Conservation (phyloP, 179 eudicot species). For the Beta macrorhiza region DNA sequence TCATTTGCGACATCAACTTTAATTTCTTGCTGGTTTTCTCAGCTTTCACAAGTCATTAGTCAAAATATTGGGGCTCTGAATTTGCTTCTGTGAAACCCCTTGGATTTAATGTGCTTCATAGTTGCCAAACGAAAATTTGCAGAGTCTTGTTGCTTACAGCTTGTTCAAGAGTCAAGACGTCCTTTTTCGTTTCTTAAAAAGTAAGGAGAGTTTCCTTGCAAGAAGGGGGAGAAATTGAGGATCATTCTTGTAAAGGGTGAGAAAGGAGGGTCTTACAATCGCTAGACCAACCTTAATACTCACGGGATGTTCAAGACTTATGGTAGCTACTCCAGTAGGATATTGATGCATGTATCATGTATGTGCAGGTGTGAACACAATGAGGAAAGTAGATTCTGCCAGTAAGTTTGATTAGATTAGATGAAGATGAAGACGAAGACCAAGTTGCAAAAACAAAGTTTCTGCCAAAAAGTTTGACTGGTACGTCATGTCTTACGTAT, state of each 20-base stretch:
- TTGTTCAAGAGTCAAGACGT: too few relatives aligned
- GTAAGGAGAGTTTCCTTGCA: too few relatives aligned
- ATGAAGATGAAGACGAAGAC: neutral
- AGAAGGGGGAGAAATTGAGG: too few relatives aligned
- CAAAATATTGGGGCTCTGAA: neutral
- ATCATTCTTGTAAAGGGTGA: too few relatives aligned
- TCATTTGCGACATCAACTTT: neutral
- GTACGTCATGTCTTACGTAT: conserved; percentile 27
- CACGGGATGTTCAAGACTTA: neutral
- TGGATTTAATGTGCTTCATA: too few relatives aligned
- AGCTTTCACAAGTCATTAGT: neutral
- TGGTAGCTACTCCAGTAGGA: neutral
- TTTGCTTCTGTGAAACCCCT: neutral
- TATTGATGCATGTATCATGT: neutral
- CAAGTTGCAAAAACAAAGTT: neutral
- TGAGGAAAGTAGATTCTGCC: neutral
- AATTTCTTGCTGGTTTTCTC: neutral
- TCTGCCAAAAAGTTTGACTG: neutral
- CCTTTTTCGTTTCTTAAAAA: too few relatives aligned
- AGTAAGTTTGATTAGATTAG: too few relatives aligned
- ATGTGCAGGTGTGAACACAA: conserved; percentile 9
- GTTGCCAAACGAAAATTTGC: too few relatives aligned
- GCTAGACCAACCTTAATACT: too few relatives aligned
- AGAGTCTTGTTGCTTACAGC: neutral
- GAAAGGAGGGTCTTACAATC: too few relatives aligned